Conservation (phyloP, 305 asterid genomes). For the Fraxinus greggii region DNA sequence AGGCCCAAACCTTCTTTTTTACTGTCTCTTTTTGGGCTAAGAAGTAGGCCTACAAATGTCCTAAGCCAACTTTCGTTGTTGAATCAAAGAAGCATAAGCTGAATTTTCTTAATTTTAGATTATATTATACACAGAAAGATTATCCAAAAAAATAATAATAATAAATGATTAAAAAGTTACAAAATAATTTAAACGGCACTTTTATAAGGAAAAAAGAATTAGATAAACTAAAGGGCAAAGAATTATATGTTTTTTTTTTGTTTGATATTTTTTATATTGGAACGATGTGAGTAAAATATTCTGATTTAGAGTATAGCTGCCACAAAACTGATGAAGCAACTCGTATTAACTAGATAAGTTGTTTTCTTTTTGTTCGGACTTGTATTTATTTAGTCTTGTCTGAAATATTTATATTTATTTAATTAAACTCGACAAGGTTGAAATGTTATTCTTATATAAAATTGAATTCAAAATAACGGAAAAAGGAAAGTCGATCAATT, state of each 20-base stretch:
- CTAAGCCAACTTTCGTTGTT: background rate
- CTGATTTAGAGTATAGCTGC: no score
- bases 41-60: background rate
- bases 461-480: no score
- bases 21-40: background rate
- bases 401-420: background rate
- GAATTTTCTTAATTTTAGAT: background rate
- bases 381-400: background rate
- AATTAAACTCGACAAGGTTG: background rate
- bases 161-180: background rate
- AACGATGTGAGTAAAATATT: no score
- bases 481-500: background rate
- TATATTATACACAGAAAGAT: background rate
- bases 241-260: no score
- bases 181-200: background rate
- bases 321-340: no score
- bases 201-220: no score
- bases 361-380: background rate
- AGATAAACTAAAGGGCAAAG: no score
- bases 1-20: background rate
- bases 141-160: no score
- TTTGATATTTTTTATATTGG: no score
- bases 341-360: no score
- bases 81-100: background rate
- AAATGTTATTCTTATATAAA: no score